Evolutionary conservation across 2,329 filamentous ascomycete species (phyloP).

Genomic region (Elsinoe batatas): DNA sequence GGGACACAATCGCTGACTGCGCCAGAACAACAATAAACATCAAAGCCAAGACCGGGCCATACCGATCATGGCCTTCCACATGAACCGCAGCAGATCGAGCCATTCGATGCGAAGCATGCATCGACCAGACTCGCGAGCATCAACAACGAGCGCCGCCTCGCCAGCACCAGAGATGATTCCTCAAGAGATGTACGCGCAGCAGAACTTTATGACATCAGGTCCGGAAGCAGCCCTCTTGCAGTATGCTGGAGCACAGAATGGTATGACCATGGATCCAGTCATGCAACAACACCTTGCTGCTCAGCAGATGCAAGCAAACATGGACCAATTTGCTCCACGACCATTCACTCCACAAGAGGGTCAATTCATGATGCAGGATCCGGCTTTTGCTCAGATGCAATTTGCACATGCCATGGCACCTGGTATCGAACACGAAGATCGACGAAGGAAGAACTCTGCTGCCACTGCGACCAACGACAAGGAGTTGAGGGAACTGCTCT

Average conservation of each 20-base stretch:
- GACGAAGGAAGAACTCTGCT: slow-evolving; percentile 46
- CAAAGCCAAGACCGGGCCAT: not conserved
- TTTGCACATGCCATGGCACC: slow-evolving; percentile 12
- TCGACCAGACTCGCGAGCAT: slow-evolving; percentile 17
- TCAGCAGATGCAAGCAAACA: slow-evolving; percentile 13
- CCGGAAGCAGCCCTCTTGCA: slow-evolving; percentile 15
- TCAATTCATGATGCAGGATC: slow-evolving; percentile 12
- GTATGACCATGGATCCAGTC: slow-evolving; percentile 16
- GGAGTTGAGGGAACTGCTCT: slow-evolving; percentile 66
- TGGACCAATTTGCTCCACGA: slow-evolving; percentile 12
- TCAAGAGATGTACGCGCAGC: slow-evolving; percentile 14
- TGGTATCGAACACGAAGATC: slow-evolving; percentile 31
- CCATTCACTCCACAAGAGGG: slow-evolving; percentile 11
- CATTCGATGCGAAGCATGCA: slow-evolving; percentile 15
- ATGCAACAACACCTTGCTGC: slow-evolving; percentile 15
- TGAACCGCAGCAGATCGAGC: slow-evolving; percentile 17
- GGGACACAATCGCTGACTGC: not conserved
- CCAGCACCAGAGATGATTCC: slow-evolving; percentile 17
- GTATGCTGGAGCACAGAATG: slow-evolving; percentile 14
- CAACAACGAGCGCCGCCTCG: slow-evolving; percentile 16
- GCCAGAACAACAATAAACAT: slow-evolving; percentile 7
- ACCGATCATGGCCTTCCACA: slow-evolving; percentile 14
- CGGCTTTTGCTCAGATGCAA: slow-evolving; percentile 11
- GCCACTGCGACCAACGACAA: slow-evolving; percentile 71
- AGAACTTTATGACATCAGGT: slow-evolving; percentile 15